phyloP scores from a whole-genome alignment of 2,329 filamentous ascomycete genomes.

The Chaetothyriales sp. region DNA sequence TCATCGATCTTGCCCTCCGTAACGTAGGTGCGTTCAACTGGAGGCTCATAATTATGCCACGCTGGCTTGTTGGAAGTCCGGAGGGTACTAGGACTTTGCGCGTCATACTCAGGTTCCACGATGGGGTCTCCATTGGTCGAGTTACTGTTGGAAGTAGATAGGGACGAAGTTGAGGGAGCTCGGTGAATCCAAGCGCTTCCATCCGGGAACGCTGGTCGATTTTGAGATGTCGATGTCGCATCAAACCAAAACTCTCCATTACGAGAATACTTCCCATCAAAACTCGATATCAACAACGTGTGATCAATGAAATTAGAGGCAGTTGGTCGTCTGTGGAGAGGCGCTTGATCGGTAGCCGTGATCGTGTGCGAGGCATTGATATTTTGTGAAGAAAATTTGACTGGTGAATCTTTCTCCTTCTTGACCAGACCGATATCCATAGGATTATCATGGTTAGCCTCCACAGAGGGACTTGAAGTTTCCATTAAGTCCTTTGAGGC shows the following conservation, averaged over 20 bases:
- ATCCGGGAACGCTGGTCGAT: neutral
- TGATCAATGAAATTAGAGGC: neutral
- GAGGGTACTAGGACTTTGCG: neutral
- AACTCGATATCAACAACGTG: neutral
- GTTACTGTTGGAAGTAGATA: slow-evolving; percentile 3
- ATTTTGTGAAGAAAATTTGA: neutral
- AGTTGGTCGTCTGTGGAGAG: neutral
- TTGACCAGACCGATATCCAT: neutral
- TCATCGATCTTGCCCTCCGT: neutral
- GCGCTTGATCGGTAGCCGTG: neutral
- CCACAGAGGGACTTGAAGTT: neutral
- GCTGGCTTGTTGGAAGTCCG: neutral
- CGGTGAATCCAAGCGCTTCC: slow-evolving; percentile 1
- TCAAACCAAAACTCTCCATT: slow-evolving; percentile 15
- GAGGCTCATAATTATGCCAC: neutral
- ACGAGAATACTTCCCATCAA: neutral
- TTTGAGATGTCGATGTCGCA: slow-evolving; percentile 2
- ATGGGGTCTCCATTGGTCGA: neutral
- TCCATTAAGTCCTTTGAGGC: neutral
- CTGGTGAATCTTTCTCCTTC: neutral
- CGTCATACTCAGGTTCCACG: neutral
- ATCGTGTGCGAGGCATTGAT: neutral
- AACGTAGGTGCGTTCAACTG: neutral
- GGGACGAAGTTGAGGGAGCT: slow-evolving; percentile 6
- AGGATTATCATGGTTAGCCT: neutral